Conservation (phyloP, 305 asterid species). For the Vinca major region DNA sequence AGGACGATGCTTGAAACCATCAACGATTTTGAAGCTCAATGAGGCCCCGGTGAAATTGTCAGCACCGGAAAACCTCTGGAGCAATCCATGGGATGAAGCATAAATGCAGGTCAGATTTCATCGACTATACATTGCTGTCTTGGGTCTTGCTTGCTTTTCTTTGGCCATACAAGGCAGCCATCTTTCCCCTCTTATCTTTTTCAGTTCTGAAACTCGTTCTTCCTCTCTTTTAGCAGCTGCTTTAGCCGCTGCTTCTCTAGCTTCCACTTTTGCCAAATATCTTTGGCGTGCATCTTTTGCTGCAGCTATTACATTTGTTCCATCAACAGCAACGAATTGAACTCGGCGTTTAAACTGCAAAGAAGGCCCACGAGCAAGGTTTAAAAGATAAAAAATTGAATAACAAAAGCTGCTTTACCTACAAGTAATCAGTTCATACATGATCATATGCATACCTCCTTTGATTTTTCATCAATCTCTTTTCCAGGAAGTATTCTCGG, state of each 20-base stretch:
- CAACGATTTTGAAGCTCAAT: neutral
- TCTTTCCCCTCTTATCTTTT: conserved; percentile 67
- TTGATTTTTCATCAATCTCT: conserved; percentile 62
- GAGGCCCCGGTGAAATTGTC: neutral
- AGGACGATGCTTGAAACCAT: neutral
- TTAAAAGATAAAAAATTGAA: neutral
- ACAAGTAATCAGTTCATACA: neutral
- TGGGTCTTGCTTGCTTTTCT: conserved; percentile 21
- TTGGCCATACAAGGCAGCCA: conserved; percentile 76
- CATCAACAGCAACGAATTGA: conserved; percentile 59
- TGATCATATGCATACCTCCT: conserved; percentile 30
- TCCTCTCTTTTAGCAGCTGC: conserved; percentile 65
- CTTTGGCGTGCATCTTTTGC: conserved; percentile 45
- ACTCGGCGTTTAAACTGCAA: conserved; percentile 55
- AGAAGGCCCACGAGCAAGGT: neutral
- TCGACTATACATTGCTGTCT: neutral
- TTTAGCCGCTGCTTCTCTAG: conserved; percentile 54
- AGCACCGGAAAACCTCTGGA: neutral
- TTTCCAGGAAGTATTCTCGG: conserved; percentile 62
- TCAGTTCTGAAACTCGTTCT: conserved; percentile 62
- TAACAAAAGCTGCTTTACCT: neutral
- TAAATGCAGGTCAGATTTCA: neutral
- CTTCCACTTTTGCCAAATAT: conserved; percentile 49
- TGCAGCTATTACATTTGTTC: conserved; percentile 46
- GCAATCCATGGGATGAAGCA: neutral